phyloP scores from a whole-genome alignment of 345 rosid species.

The Corchorus capsularis region DNA sequence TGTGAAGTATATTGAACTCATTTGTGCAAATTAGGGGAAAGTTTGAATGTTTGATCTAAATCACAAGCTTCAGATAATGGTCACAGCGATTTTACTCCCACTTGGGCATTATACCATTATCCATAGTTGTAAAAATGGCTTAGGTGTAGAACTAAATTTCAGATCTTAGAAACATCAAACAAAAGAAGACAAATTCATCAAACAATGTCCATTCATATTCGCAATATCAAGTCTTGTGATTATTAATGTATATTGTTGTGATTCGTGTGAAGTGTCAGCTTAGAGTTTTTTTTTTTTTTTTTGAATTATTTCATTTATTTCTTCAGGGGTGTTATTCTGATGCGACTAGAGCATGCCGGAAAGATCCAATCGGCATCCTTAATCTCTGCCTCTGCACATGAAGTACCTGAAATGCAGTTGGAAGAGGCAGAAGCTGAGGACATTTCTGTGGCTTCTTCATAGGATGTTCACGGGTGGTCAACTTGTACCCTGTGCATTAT shows the following conservation, averaged over 20 bases:
- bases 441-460: slow-evolving; percentile 9
- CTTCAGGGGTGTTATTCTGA: slow-evolving; percentile 85
- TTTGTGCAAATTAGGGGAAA: background rate
- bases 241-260: too few relatives aligned
- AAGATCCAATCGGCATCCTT: slow-evolving; percentile 92
- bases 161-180: background rate
- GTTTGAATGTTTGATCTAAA: background rate
- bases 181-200: background rate
- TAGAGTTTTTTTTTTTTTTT: background rate
- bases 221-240: background rate
- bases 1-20: background rate
- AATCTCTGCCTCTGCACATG: slow-evolving; percentile 65
- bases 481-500: background rate
- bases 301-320: background rate
- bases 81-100: background rate
- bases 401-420: background rate
- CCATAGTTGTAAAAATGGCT: background rate
- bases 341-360: slow-evolving; percentile 88
- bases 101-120: background rate
- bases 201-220: background rate
- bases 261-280: background rate
- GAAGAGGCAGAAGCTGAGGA: background rate
- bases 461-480: background rate
- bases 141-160: background rate
- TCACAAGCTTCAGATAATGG: background rate